phyloP scores from a whole-genome alignment of 2,329 filamentous ascomycete species.

The Colletotrichum horii region DNA sequence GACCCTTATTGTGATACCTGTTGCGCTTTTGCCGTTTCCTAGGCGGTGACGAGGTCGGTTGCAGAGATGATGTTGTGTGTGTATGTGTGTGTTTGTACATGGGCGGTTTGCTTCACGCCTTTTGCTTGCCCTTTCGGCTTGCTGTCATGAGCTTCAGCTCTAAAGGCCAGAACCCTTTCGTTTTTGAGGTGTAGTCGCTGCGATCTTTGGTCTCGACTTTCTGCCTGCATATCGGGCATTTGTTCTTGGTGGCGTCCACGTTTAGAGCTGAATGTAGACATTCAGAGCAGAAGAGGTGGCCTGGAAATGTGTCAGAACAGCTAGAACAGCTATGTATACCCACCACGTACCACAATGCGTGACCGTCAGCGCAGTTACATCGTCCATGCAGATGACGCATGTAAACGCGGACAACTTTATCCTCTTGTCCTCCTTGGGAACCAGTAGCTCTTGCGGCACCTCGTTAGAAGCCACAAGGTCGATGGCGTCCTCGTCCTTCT shows the following conservation, averaged over 20 bases:
- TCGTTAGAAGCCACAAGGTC: slow-evolving; percentile 50
- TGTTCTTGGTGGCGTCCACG: slow-evolving; percentile 59
- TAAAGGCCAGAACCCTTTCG: slow-evolving; percentile 61
- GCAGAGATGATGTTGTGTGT: neutral
- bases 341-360: slow-evolving; percentile 68
- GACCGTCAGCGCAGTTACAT: slow-evolving; percentile 61
- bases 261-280: slow-evolving; percentile 67
- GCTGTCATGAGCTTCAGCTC: slow-evolving; percentile 68
- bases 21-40: neutral
- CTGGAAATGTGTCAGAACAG: slow-evolving; percentile 37
- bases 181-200: slow-evolving; percentile 45
- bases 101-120: neutral
- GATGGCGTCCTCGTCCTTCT: slow-evolving; percentile 33
- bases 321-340: neutral
- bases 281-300: slow-evolving; percentile 68
- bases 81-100: neutral
- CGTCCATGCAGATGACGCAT: slow-evolving; percentile 73
- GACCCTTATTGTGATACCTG: neutral
- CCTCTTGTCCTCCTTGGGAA: slow-evolving; percentile 52
- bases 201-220: slow-evolving; percentile 57
- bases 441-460: slow-evolving; percentile 47
- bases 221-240: slow-evolving; percentile 69
- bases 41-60: neutral
- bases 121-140: slow-evolving; percentile 56
- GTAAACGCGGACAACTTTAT: slow-evolving; percentile 62